Evolutionary conservation across 2,329 filamentous ascomycete species (phyloP).

Genomic region (Tolypocladium nubicola): DNA sequence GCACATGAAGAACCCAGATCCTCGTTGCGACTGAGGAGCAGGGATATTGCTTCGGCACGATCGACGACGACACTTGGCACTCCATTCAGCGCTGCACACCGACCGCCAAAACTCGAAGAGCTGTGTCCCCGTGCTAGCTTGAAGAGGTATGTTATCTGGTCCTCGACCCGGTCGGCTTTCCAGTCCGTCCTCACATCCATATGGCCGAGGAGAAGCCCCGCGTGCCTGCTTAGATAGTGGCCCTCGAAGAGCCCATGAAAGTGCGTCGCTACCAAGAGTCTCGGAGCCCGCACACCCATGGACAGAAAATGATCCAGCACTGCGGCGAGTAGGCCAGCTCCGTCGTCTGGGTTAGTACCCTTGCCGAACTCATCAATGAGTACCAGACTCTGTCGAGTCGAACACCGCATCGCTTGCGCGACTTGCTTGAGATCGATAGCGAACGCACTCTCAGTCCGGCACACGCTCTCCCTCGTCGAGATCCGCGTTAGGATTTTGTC

Average conservation of each 20-base stretch:
- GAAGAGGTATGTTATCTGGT: conserved; percentile 67
- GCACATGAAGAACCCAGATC: conserved; percentile 67
- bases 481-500: conserved; percentile 89
- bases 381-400: conserved; percentile 67
- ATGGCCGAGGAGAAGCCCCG: conserved; percentile 49
- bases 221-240: conserved; percentile 39
- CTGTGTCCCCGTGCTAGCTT: conserved; percentile 57
- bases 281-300: conserved; percentile 36
- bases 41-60: conserved; percentile 63
- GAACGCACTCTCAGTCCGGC: conserved; percentile 50
- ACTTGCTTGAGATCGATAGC: conserved; percentile 81
- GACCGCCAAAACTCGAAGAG: conserved; percentile 72
- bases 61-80: conserved; percentile 62
- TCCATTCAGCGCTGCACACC: conserved; percentile 80
- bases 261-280: conserved; percentile 52
- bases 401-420: conserved; percentile 61
- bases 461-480: conserved; percentile 57
- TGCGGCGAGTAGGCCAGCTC: conserved; percentile 46
- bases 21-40: conserved; percentile 59
- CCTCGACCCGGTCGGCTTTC: conserved; percentile 36
- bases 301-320: conserved; percentile 45
- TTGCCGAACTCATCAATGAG: conserved; percentile 89
- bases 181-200: conserved; percentile 60
- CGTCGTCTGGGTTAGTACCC: conserved; percentile 48
- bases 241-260: conserved; percentile 64